Evolutionary conservation across 1,139 yeast species (phyloP), one percentile per base, ranked within the genome.

Genomic region (Kurtzmaniella quercitrusa): DNA sequence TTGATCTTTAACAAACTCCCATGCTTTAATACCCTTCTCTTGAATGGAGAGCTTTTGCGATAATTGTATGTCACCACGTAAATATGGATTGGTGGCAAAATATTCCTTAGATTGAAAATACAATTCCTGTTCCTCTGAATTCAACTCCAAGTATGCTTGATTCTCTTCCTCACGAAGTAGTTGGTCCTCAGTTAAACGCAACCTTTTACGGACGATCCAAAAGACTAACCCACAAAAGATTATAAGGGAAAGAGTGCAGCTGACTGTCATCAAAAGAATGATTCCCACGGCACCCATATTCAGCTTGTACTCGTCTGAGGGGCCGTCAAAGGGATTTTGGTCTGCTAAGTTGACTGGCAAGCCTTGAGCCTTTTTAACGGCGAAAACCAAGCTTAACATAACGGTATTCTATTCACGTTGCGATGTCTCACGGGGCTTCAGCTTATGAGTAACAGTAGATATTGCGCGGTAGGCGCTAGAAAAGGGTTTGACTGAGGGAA

Each of bases 1-100:
- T 14, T 69, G 57, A 56, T 88, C 91, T 37, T 88, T 88, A 46
- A 77, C 78, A 59, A 94, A 93, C 55, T 88, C 95, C 94, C 95
- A 93, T 0, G 98, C 98, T 22, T 78, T 69, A 1, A 94, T 84
- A 0, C 97, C 99, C 61, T 88, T 89, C 55, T 94, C 98, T 55
- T 88, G 95, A 30, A 93, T 88, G 21, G 70, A 70, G 63, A 76
- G 74, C 61, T 65, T 70, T 59, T 71, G 86, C 40, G 73, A 75
- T 45, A 61, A 68, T 42, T 78, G 65, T 51, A 67, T 60, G 40
- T 64, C 68, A 34, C 68, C 68, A 48, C 68, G 68, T 65, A 61
- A 66, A 60, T 63, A 78, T 67, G 88, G 86, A 53, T 82, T 78
- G 38, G 72, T 65, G 43, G 67, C 68, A 36, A 82, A 61, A 50